Percentiles rank a stretch among this genome's conserved stretches.
Evolutionary conservation across 139 green algal species (phyloP).

Genomic region (Yamagishiella unicocca): DNA sequence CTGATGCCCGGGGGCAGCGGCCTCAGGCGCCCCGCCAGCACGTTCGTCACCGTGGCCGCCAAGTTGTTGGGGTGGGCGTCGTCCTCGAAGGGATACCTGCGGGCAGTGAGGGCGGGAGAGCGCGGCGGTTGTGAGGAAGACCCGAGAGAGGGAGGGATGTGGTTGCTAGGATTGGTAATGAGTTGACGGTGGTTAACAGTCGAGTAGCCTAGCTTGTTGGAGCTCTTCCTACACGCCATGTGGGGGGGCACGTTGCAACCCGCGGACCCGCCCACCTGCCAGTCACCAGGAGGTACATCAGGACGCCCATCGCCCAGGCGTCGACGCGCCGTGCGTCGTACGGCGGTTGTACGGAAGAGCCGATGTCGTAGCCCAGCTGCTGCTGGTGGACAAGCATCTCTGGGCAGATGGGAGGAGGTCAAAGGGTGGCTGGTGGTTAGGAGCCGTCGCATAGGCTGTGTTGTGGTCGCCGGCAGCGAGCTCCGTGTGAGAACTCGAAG

Average conservation of each 20-base stretch:
- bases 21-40: slow-evolving; percentile 64
- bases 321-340: slow-evolving; percentile 82
- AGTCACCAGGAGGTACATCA: slow-evolving; percentile 85
- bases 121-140: no score
- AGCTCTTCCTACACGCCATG: not conserved
- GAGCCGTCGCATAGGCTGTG: no score
- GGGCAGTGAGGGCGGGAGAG: not conserved
- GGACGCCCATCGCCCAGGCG: slow-evolving; percentile 86
- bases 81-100: slow-evolving; percentile 63
- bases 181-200: no score
- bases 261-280: slow-evolving; percentile 53
- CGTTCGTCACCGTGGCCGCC: slow-evolving; percentile 70
- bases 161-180: not conserved
- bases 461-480: no score
- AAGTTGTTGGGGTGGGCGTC: slow-evolving; percentile 75
- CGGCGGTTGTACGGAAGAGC: slow-evolving; percentile 10
- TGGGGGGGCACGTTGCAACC: not conserved
- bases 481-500: no score
- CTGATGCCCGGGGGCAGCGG: slow-evolving; percentile 59
- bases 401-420: not conserved
- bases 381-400: slow-evolving; percentile 37
- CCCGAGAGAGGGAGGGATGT: not conserved
- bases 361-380: slow-evolving; percentile 13
- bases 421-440: no score
- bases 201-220: no score